A percentile compares a stretch with the other conserved stretches of the same genome.
phyloP scores from a whole-genome alignment of 1,139 yeast species.

The Sugiyamaella sp. region DNA sequence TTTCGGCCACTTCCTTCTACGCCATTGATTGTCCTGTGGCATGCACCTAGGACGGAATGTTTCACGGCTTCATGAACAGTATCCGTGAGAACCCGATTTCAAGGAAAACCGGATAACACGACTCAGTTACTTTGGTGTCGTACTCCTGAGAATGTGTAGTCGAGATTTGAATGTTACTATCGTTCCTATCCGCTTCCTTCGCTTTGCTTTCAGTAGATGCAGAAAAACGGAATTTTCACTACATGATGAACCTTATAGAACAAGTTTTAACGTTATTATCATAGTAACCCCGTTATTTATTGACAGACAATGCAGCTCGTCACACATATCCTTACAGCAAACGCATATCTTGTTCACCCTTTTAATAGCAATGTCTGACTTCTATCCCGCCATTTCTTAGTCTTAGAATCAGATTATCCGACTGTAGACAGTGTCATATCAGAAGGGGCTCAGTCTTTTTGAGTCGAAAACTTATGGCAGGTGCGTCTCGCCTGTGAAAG shows the following conservation, averaged over 20 bases:
- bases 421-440: not conserved
- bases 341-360: not conserved
- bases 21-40: not conserved
- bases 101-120: no score
- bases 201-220: no score
- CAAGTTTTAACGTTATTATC: not conserved
- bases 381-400: not conserved
- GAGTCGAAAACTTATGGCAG: not conserved
- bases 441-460: no score
- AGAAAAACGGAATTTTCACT: no score
- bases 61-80: no score
- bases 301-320: not conserved
- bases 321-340: not conserved
- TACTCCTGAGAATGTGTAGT: no score
- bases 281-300: not conserved
- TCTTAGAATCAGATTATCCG: not conserved
- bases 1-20: constrained; percentile 1
- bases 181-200: no score
- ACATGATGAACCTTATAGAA: no score
- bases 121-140: no score
- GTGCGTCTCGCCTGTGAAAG: not conserved
- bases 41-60: no score
- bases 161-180: no score
- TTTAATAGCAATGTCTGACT: not conserved
- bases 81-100: no score